Evolutionary conservation across 2,329 filamentous ascomycete species (phyloP).

Genomic region (Gliomastix tumulicola): DNA sequence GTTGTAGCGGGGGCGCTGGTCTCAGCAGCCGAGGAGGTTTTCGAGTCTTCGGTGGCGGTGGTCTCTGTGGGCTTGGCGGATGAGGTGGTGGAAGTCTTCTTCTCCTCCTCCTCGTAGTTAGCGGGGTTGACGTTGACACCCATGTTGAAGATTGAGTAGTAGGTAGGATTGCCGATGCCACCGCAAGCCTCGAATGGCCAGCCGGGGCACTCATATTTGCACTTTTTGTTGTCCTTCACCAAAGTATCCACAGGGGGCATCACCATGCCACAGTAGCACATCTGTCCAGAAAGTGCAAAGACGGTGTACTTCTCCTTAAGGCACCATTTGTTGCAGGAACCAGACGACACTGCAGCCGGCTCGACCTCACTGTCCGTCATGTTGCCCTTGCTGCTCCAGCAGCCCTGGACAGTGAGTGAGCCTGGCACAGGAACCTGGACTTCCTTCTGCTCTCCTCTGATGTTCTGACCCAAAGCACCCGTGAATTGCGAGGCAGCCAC

Average conservation of each 20-base stretch:
- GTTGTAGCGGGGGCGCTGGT: slow-evolving; percentile 12
- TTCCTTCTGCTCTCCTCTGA: slow-evolving; percentile 3
- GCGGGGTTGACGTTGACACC: slow-evolving; percentile 34
- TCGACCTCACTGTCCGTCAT: slow-evolving; percentile 17
- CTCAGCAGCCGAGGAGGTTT: slow-evolving; percentile 9
- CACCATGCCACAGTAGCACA: slow-evolving; percentile 67
- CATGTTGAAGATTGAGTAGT: slow-evolving; percentile 43
- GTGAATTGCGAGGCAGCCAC: slow-evolving; percentile 16
- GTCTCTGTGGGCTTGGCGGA: slow-evolving; percentile 16
- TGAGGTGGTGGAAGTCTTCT: slow-evolving; percentile 9
- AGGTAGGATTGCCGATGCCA: slow-evolving; percentile 16
- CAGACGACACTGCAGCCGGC: slow-evolving; percentile 21
- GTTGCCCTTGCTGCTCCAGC: slow-evolving; percentile 37
- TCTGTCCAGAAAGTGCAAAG: slow-evolving; percentile 50
- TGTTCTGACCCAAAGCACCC: slow-evolving; percentile 11
- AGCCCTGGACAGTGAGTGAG: slow-evolving; percentile 40
- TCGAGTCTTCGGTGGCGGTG: slow-evolving; percentile 5
- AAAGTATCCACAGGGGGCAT: slow-evolving; percentile 53
- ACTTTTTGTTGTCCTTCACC: slow-evolving; percentile 47
- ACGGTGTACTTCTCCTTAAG: slow-evolving; percentile 41
- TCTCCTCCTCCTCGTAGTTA: slow-evolving; percentile 15
- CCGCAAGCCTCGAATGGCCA: slow-evolving; percentile 56
- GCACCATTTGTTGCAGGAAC: slow-evolving; percentile 33
- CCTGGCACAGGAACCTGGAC: slow-evolving; percentile 21
- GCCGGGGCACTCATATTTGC: slow-evolving; percentile 59